These are phyloP conservation scores for Sordariomycetes sp. DNA, from an alignment of 2,329 filamentous ascomycete species.

Conservation along the genomic window DNA sequence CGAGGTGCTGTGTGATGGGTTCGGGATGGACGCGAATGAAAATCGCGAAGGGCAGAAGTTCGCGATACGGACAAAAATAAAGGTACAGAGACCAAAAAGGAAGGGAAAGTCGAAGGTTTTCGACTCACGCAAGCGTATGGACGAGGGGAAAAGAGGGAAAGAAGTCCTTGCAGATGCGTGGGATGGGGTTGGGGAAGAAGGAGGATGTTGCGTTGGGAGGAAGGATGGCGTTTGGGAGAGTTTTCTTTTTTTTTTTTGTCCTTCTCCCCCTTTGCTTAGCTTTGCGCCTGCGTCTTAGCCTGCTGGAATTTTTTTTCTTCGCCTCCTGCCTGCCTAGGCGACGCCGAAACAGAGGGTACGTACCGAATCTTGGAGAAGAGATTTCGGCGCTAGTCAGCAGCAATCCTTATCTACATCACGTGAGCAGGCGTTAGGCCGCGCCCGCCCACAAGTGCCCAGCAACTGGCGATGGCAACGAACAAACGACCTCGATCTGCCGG, in stretches of 20 bases:
- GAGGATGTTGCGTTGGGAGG: not conserved
- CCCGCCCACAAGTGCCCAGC: not conserved
- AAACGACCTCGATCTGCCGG: not conserved
- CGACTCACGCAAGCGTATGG: not conserved
- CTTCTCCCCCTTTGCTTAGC: conserved; percentile 7
- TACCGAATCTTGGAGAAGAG: not conserved
- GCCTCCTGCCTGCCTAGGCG: not conserved
- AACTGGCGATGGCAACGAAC: not conserved
- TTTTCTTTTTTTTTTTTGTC: conserved; percentile 12
- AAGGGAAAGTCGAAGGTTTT: not conserved
- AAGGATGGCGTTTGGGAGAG: not conserved
- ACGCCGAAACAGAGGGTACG: not conserved
- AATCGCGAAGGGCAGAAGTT: not conserved
- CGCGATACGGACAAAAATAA: not conserved
- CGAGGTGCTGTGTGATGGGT: not conserved
- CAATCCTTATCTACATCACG: not conserved
- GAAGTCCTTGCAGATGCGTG: not conserved
- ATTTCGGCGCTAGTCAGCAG: not conserved
- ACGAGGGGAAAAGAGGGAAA: not conserved
- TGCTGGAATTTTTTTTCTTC: not conserved
- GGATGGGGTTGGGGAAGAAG: not conserved
- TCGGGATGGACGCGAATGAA: not conserved
- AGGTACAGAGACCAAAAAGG: not conserved
- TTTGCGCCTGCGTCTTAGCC: not conserved
- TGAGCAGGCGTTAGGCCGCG: not conserved